Evolutionary conservation across 805 yeast genomes (phyloP).

Genomic region (Zygoascus bituminiphila): DNA sequence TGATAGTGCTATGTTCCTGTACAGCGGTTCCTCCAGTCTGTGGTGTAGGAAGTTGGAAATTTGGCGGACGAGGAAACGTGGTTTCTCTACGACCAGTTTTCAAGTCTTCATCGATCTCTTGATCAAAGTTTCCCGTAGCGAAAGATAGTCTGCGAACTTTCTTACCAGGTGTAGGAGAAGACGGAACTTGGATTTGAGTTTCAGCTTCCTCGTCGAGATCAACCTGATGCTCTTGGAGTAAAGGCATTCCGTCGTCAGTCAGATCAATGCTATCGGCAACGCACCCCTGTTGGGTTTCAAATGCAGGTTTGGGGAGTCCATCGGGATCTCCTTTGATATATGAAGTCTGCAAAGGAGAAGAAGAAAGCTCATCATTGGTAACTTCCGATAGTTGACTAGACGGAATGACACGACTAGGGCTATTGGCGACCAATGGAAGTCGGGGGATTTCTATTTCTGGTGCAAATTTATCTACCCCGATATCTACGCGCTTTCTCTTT

Average conservation of each 20-base stretch:
- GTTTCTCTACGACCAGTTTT: constrained; percentile 5
- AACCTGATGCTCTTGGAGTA: neutral
- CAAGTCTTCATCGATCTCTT: constrained; percentile 14
- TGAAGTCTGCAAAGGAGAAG: neutral
- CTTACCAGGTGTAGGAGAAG: neutral
- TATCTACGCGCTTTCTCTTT: no score
- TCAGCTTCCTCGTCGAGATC: neutral
- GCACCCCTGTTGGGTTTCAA: neutral
- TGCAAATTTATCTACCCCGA: no score
- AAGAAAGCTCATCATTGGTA: neutral
- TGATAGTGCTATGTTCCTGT: neutral
- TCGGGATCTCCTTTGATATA: neutral
- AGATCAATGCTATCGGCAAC: neutral
- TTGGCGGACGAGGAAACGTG: constrained; percentile 4
- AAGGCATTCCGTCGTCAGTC: neutral
- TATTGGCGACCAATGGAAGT: neutral
- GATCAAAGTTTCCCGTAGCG: constrained; percentile 3
- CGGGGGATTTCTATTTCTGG: no score
- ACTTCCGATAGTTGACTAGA: neutral
- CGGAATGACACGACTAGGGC: neutral
- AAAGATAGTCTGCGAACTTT: neutral
- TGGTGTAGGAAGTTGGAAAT: neutral
- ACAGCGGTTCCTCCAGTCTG: neutral
- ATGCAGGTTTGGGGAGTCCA: neutral
- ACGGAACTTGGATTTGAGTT: neutral